These are phyloP conservation scores for Aspergillus wentii DNA, from an alignment of 495 filamentous ascomycete genomes.

Conservation along the genomic window DNA sequence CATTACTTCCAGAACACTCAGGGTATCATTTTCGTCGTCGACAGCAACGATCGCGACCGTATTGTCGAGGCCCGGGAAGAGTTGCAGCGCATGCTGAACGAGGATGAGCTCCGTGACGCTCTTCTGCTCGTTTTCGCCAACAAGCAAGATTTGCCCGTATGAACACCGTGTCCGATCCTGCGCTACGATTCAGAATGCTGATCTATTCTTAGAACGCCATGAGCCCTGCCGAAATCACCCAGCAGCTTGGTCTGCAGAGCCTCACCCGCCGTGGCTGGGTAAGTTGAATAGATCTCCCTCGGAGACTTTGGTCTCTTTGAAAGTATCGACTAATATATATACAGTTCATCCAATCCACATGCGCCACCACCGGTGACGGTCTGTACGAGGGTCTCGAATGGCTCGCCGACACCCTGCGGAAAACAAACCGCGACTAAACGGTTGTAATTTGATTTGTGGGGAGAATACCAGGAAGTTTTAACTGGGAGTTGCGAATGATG, in stretches of 20 bases:
- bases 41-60: conserved; percentile 99
- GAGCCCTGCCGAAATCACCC: conserved; percentile 98
- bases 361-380: conserved; percentile 98
- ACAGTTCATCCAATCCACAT: conserved; percentile 99
- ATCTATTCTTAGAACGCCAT: conserved; percentile 77
- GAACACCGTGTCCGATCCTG: conserved; percentile 26
- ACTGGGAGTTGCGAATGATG: conserved; percentile 41
- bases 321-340: conserved; percentile 3
- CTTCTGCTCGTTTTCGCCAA: conserved; percentile 98
- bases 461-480: conserved; percentile 38
- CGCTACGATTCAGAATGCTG: conserved; percentile 2
- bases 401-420: conserved; percentile 92
- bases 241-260: conserved; percentile 99
- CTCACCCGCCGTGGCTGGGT: conserved; percentile 97
- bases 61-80: conserved; percentile 98
- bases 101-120: conserved; percentile 97
- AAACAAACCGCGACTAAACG: conserved; percentile 77
- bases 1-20: conserved; percentile 99
- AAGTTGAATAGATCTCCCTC: conserved; percentile 37
- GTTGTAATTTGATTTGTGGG: conserved; percentile 32
- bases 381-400: conserved; percentile 99
- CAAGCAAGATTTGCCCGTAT: conserved; percentile 99
- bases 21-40: conserved; percentile 99
- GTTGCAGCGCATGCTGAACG: conserved; percentile 99
- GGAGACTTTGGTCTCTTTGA: neutral